phyloP scores from a whole-genome alignment of 352 stramenopile genomes.

The Aphanomyces euteiches region DNA sequence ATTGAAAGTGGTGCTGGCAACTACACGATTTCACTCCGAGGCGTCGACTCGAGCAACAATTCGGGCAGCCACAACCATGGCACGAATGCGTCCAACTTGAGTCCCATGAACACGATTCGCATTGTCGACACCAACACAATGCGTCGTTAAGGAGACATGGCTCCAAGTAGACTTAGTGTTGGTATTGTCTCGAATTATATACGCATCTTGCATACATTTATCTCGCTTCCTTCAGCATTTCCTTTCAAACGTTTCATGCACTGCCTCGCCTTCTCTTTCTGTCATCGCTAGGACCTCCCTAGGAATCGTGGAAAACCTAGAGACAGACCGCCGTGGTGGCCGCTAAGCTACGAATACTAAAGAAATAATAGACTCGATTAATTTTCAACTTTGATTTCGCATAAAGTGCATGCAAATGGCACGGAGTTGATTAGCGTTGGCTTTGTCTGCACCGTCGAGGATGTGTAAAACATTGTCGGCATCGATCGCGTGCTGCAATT shows the following conservation, averaged over 20 bases:
- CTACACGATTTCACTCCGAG: conserved; percentile 23
- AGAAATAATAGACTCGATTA: too few relatives aligned
- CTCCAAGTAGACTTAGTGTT: too few relatives aligned
- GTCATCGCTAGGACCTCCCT: too few relatives aligned
- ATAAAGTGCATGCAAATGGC: conserved; percentile 90
- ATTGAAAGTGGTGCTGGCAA: background rate
- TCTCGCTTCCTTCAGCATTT: too few relatives aligned
- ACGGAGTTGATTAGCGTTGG: conserved; percentile 88
- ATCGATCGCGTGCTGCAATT: conserved; percentile 78
- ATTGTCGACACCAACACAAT: conserved; percentile 20
- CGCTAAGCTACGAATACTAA: too few relatives aligned
- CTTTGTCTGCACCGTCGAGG: conserved; percentile 83
- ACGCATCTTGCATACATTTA: too few relatives aligned
- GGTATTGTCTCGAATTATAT: too few relatives aligned
- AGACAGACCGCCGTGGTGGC: too few relatives aligned
- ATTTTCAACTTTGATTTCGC: conserved; percentile 50
- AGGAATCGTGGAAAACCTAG: too few relatives aligned
- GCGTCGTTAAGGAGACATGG: background rate
- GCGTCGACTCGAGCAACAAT: background rate
- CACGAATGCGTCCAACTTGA: background rate
- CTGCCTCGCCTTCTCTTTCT: too few relatives aligned
- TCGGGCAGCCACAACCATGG: background rate
- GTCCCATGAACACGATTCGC: conserved; percentile 28
- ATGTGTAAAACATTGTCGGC: conserved; percentile 85
- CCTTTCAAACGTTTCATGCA: too few relatives aligned